A percentile compares a stretch with the other conserved stretches of the same genome.
Evolutionary conservation across 2,329 filamentous ascomycete genomes (phyloP).

Genomic region (Ceratocystis variospora): DNA sequence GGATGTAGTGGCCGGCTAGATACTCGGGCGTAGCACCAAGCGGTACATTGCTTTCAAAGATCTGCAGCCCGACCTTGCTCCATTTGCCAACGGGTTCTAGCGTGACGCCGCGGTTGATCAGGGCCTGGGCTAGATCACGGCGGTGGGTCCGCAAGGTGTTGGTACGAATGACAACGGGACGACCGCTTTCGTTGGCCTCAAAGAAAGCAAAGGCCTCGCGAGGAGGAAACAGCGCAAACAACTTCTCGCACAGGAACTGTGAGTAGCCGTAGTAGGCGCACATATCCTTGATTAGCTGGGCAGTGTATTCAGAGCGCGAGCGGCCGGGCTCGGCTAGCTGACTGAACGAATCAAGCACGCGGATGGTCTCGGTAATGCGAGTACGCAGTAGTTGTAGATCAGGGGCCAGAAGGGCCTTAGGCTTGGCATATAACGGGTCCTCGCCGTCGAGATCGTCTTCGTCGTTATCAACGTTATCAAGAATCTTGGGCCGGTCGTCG

Average conservation of each 20-base stretch:
- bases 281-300: conserved; percentile 77
- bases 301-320: conserved; percentile 76
- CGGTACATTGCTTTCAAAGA: conserved; percentile 77
- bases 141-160: conserved; percentile 75
- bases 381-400: conserved; percentile 80
- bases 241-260: conserved; percentile 85
- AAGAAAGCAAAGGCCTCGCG: conserved; percentile 96
- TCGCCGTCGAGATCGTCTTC: conserved; percentile 45
- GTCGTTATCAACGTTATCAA: conserved; percentile 40
- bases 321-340: conserved; percentile 66
- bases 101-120: conserved; percentile 93
- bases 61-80: conserved; percentile 93
- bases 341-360: conserved; percentile 77
- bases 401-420: conserved; percentile 57
- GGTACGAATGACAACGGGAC: conserved; percentile 89
- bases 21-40: conserved; percentile 95
- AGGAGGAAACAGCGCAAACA: conserved; percentile 82
- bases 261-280: conserved; percentile 97
- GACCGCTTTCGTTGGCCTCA: conserved; percentile 90
- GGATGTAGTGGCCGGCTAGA: conserved; percentile 90
- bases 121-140: conserved; percentile 72
- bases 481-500: conserved; percentile 49
- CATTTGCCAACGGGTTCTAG: conserved; percentile 96
- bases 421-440: conserved; percentile 44
- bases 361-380: conserved; percentile 83